Base-by-base conservation (phyloP, 2,329 filamentous ascomycete genomes). In the Talaromyces verruculosus region DNA sequence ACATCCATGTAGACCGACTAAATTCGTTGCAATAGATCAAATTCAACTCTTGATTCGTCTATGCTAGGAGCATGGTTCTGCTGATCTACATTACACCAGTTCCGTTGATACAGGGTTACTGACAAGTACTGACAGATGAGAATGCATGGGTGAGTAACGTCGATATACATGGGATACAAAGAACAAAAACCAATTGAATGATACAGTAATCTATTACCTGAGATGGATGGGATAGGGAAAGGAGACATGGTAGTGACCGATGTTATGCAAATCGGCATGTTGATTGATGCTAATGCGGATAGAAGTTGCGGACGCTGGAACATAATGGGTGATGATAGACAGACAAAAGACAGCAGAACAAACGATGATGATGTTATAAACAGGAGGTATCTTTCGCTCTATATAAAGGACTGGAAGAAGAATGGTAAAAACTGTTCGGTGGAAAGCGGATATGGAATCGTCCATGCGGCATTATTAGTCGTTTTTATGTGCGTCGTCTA, bases 351-450 rank as follows among this genome's bases (percentile, higher is more conserved):
- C 39, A 10, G 39, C 22, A 57, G 11, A 19, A 30, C 17, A 49
- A 63, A 63, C n/a, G 22, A 63, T 19, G 51, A 64, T 45, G 51
- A 64, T 59, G 51, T 39, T 41, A 63, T 62, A 66, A 66, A 61
- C 60, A 66, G 53, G 51, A 66, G 64, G 64, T 66, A 66, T 66
- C 59, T 66, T 66, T 60, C 57, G 57, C 59, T 55, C 59, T 63
- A 62, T 57, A 66, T 66, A 66, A 63, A 58, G n/a, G 51, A 63
- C 59, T 57, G 15, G 22, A 43, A 22, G 35, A 65, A 61, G n/a
- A 19, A 61, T 6, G 11, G 45, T 2, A 28, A 15, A 35, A 62
- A 41, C 15, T 3, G 15, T n/a, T 30, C 8, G 10, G 19, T 22
- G 19, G 39, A 35, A 51, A 53, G 25, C 35, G n/a, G 11, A 41